Conservation (phyloP, 2,329 filamentous ascomycete species). For the Trichothecium sympodiale region DNA sequence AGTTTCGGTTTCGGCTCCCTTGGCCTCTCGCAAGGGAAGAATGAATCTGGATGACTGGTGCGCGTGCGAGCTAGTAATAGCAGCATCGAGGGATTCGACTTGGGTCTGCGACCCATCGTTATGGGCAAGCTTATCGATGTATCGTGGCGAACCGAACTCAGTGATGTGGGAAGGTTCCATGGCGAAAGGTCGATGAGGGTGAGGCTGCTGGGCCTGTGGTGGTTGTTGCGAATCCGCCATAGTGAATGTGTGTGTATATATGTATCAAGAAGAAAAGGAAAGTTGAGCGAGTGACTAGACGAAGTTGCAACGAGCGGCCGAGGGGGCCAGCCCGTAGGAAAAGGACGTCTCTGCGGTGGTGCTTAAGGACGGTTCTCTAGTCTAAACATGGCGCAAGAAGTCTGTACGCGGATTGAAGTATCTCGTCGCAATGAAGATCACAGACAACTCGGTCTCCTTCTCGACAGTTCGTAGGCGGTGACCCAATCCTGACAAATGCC, state of each 20-base stretch:
- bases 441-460: too few species aligned
- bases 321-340: conserved; percentile 6
- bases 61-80: background rate
- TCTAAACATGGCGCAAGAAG: conserved; percentile 1
- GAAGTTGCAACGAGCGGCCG: conserved; percentile 3
- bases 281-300: conserved; percentile 12
- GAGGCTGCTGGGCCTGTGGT: too few species aligned
- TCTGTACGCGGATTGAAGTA: too few species aligned
- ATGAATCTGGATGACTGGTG: conserved; percentile 30
- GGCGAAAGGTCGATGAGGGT: conserved; percentile 14
- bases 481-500: too few species aligned
- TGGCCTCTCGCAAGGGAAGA: conserved; percentile 34
- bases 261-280: conserved; percentile 4
- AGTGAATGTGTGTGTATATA: conserved; percentile 5
- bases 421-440: too few species aligned
- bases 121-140: conserved; percentile 44
- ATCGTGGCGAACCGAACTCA: conserved; percentile 55
- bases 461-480: too few species aligned
- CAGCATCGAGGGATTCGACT: background rate
- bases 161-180: conserved; percentile 55
- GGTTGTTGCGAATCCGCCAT: conserved; percentile 18
- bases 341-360: conserved; percentile 2
- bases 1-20: conserved; percentile 17
- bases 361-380: conserved; percentile 4
- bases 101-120: conserved; percentile 2